Evolutionary conservation across 345 rosid species (phyloP), one percentile per base, ranked within the genome.

Genomic region (Mangifera indica): DNA sequence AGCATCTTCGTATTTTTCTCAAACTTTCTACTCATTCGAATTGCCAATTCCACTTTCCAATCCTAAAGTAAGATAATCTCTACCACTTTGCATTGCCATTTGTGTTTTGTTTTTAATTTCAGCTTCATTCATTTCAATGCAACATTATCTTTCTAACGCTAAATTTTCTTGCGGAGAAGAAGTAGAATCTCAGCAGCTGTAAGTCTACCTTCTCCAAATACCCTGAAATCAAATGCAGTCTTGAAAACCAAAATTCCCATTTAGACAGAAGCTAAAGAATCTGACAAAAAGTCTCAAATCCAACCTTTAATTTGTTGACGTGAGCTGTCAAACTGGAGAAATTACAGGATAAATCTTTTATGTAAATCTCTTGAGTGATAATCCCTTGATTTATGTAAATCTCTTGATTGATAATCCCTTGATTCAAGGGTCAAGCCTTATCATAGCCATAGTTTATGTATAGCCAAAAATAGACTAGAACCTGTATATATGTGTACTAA

Each of bases 151-250:
- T 26, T 53, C 42, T 63, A 63, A 63, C 32, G 12, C 37, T 1
- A 40, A 60, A 18, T 22, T 75, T 29, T 69, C 20, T 63, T 52
- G 74, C 72, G 69, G 74, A n/a, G n/a, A n/a, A n/a, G n/a, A n/a
- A 52, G 37, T 53, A 69, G 64, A 45, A 42, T 14, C 44, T 75
- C 78, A 69, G 20, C 65, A 63, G 45, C 20, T 20, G 64, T 54
- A 0, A 29, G 57, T 11, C 40, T 54, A 54, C 74, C 62, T 44
- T 60, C 72, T 67, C 72, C 15, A 67, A 11, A 21, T 60, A 61
- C 60, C 61, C 42, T 12, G 58, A 62, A 53, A 24, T 34, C 37
- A 63, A 64, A 29, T 56, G 60, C 29, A 10, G 10, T 54, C 22
- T 10, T 42, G 14, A 25, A 21, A 48, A 66, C 12, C 34, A 57